A percentile compares a stretch with the other conserved stretches of the same genome.
Conservation (phyloP, 768 basidiomycete species). For the Boletus pseudo-olivaceus region DNA sequence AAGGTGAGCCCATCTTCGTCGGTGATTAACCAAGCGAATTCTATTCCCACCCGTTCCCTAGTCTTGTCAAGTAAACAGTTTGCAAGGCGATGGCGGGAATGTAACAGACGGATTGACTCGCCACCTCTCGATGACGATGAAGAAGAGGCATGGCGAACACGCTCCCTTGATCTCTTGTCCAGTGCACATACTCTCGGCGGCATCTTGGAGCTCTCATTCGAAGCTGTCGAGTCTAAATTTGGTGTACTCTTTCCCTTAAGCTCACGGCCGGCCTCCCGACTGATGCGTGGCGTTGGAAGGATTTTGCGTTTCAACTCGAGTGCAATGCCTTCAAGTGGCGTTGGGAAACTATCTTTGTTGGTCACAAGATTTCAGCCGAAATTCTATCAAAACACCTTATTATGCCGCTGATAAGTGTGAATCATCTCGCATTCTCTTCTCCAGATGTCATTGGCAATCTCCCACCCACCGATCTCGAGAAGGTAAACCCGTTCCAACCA, state of each 20-base stretch:
- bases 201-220: constrained; percentile 54
- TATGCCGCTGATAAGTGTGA: constrained; percentile 68
- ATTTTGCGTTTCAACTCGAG: constrained; percentile 60
- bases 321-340: constrained; percentile 66
- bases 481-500: constrained; percentile 38
- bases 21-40: constrained; percentile 21
- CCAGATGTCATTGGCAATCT: constrained; percentile 54
- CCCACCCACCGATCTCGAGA: constrained; percentile 58
- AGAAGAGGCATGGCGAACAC: constrained; percentile 62
- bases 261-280: constrained; percentile 5
- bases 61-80: constrained; percentile 55
- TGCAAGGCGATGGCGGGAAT: constrained; percentile 66
- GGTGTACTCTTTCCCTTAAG: constrained; percentile 40
- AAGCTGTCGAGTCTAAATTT: constrained; percentile 54
- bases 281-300: constrained; percentile 40
- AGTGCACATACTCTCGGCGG: constrained; percentile 61
- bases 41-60: constrained; percentile 26
- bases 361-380: constrained; percentile 63
- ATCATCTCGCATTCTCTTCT: constrained; percentile 64
- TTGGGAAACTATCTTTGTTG: constrained; percentile 71
- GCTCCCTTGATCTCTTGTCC: constrained; percentile 51
- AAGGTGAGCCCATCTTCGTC: constrained; percentile 46
- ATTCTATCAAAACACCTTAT: constrained; percentile 77
- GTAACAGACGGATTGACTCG: constrained; percentile 42
- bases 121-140: constrained; percentile 33